Percentiles rank a stretch among this genome's conserved stretches.
Conservation (phyloP, 2,329 filamentous ascomycete species). For the Pseudogymnoascus sp. region DNA sequence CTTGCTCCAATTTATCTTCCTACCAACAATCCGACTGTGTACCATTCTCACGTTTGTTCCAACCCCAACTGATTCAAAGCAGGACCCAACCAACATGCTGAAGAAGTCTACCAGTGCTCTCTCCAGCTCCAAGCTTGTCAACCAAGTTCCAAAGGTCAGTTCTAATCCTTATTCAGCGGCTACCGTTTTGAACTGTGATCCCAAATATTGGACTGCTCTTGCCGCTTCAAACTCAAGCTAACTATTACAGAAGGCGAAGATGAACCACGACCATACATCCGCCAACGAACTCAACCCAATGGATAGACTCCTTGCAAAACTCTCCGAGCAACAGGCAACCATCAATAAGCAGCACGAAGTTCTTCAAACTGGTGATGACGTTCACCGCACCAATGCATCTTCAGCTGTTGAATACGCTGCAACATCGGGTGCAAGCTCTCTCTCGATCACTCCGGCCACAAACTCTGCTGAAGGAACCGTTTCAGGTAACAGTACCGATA, state of each 20-base stretch:
- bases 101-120: slow-evolving; percentile 38
- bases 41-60: slow-evolving; percentile 10
- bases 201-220: neutral
- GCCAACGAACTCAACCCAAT: slow-evolving; percentile 45
- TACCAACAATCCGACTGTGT: neutral
- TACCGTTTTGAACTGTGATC: neutral
- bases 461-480: slow-evolving; percentile 40
- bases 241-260: slow-evolving; percentile 40
- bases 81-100: slow-evolving; percentile 15
- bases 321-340: slow-evolving; percentile 62
- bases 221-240: slow-evolving; percentile 16
- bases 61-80: slow-evolving; percentile 18
- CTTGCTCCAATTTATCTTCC: neutral
- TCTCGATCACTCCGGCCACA: slow-evolving; percentile 55
- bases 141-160: slow-evolving; percentile 47
- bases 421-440: slow-evolving; percentile 45
- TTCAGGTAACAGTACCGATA: slow-evolving; percentile 42
- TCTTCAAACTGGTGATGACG: slow-evolving; percentile 33
- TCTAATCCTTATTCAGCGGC: slow-evolving; percentile 3
- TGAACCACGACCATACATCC: slow-evolving; percentile 35
- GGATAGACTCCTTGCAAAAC: slow-evolving; percentile 65
- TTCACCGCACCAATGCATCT: slow-evolving; percentile 17
- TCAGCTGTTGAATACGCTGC: slow-evolving; percentile 39
- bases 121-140: slow-evolving; percentile 46
- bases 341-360: slow-evolving; percentile 52